Evolutionary conservation across 2,329 filamentous ascomycete species (phyloP).

Genomic region (Neoscytalidium dimidiatum): DNA sequence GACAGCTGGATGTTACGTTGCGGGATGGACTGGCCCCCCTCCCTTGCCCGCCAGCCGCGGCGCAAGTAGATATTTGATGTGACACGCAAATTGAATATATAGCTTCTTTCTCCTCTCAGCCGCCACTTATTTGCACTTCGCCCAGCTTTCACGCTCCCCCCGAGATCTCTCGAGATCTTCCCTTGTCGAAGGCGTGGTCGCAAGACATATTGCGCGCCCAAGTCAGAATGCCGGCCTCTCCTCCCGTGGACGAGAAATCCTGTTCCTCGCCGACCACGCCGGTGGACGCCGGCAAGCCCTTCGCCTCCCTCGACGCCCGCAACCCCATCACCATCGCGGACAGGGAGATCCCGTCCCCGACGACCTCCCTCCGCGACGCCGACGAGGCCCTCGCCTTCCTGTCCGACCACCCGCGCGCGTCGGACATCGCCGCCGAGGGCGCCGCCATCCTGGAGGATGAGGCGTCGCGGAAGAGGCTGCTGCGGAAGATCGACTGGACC

Average conservation of each 20-base stretch:
- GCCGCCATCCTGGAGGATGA: slow-evolving; percentile 30
- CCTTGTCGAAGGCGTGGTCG: not conserved
- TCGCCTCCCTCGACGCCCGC: not conserved
- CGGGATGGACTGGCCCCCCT: not conserved
- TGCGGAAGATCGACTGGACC: slow-evolving; percentile 20
- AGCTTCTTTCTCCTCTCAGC: not conserved
- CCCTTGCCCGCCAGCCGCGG: not conserved
- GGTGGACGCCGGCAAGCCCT: not conserved
- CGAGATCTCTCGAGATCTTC: not conserved
- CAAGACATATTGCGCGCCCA: not conserved
- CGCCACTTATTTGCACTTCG: not conserved
- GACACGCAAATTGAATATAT: not conserved
- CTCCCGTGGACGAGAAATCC: not conserved
- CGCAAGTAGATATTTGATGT: not conserved
- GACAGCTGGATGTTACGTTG: not conserved
- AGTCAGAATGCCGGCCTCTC: not conserved
- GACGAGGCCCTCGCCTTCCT: slow-evolving; percentile 42
- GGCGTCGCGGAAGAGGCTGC: slow-evolving; percentile 1
- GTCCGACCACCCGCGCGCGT: slow-evolving; percentile 29
- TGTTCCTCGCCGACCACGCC: not conserved
- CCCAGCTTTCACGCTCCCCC: not conserved
- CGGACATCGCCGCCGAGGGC: slow-evolving; percentile 32
- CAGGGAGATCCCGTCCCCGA: not conserved
- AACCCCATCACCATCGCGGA: not conserved
- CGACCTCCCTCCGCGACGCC: slow-evolving; percentile 25